These are phyloP conservation scores for Alternaria metachromatica DNA, from an alignment of 2,329 filamentous ascomycete species.

Conservation along the genomic window DNA sequence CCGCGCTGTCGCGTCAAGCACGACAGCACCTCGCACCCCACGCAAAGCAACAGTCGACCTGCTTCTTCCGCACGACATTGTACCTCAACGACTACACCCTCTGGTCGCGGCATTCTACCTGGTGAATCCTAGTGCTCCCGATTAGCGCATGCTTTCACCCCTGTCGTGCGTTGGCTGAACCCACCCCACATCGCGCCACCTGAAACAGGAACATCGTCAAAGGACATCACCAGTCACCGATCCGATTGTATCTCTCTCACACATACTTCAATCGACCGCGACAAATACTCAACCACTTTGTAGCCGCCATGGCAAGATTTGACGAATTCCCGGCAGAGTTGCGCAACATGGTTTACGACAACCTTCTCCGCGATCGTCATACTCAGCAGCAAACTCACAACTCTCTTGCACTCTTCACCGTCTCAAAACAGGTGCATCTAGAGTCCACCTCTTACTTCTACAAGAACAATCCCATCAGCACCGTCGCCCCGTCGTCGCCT, in stretches of 20 bases:
- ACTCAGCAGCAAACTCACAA: not conserved
- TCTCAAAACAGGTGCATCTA: conserved; percentile 22
- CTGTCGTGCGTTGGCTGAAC: not conserved
- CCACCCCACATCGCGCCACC: not conserved
- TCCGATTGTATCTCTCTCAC: not conserved
- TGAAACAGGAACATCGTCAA: not conserved
- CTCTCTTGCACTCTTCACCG: conserved; percentile 17
- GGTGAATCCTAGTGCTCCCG: not conserved
- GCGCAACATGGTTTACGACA: conserved; percentile 25
- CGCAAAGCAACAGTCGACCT: not conserved
- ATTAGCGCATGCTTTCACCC: conserved; percentile 9
- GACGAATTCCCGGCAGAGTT: conserved; percentile 24
- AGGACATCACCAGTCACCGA: not conserved
- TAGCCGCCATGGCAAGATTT: conserved; percentile 15
- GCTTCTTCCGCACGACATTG: not conserved
- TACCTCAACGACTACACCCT: not conserved
- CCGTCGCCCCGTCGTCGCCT: conserved; percentile 4
- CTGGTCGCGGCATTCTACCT: not conserved
- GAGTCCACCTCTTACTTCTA: conserved; percentile 34
- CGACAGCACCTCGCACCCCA: not conserved
- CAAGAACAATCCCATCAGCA: conserved; percentile 16
- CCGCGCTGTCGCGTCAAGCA: not conserved
- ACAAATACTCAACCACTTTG: not conserved
- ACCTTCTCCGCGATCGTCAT: conserved; percentile 9
- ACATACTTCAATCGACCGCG: not conserved